These are phyloP conservation scores for Babesia sp. DNA, from an alignment of 169 alveolate genomes.

Conservation along the genomic window DNA sequence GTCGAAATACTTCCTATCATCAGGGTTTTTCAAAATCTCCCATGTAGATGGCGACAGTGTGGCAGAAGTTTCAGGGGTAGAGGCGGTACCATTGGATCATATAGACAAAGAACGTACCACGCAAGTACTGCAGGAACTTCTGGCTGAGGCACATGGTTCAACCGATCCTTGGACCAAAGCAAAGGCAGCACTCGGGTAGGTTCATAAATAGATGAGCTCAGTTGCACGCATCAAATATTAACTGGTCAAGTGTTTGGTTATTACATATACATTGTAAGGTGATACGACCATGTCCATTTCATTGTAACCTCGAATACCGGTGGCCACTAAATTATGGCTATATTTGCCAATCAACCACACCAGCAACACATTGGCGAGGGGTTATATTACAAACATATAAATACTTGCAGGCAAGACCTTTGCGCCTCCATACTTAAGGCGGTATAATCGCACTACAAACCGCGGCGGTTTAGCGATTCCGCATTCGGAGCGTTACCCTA, in stretches of 20 bases:
- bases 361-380: neutral
- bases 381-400: neutral
- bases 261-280: too few relatives aligned
- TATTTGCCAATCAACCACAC: neutral
- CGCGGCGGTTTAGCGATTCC: constrained; percentile 30
- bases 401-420: constrained; percentile 25
- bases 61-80: constrained; percentile 65
- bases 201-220: neutral
- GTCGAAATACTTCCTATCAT: constrained; percentile 53
- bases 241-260: neutral
- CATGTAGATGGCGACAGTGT: constrained; percentile 52
- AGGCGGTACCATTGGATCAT: constrained; percentile 67
- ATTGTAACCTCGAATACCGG: neutral
- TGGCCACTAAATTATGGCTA: neutral
- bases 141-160: constrained; percentile 56
- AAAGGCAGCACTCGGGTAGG: constrained; percentile 63
- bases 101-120: constrained; percentile 64
- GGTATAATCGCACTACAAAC: constrained; percentile 35
- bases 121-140: constrained; percentile 63
- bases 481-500: constrained; percentile 32
- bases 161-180: constrained; percentile 65
- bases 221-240: neutral
- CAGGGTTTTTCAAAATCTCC: constrained; percentile 54
- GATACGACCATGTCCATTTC: too few relatives aligned
- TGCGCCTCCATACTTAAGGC: constrained; percentile 36